Conservation (phyloP, 2,329 filamentous ascomycete genomes). For the Cercospora beticola region DNA sequence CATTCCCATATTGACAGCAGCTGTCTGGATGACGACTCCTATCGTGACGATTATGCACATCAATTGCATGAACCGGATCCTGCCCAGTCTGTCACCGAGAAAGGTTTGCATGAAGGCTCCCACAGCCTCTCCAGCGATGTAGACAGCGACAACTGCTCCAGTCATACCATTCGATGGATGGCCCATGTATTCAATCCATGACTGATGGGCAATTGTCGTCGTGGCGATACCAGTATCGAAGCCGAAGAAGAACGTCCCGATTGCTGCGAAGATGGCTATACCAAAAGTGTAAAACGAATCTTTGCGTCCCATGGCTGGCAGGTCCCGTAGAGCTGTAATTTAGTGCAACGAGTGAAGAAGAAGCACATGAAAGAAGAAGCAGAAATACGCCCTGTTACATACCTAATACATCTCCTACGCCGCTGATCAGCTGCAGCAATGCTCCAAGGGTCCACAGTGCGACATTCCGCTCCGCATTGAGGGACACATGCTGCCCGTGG, state of each 20-base stretch:
- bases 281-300: slow-evolving; percentile 49
- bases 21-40: slow-evolving; percentile 55
- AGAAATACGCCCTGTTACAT: background rate
- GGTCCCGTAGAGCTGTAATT: background rate
- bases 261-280: slow-evolving; percentile 57
- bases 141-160: slow-evolving; percentile 58
- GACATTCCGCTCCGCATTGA: slow-evolving; percentile 10
- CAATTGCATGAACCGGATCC: slow-evolving; percentile 39
- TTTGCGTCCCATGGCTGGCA: slow-evolving; percentile 10
- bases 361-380: background rate
- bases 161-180: slow-evolving; percentile 56
- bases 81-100: slow-evolving; percentile 52
- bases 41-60: slow-evolving; percentile 57
- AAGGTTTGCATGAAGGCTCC: slow-evolving; percentile 54
- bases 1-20: slow-evolving; percentile 48
- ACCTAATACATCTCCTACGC: background rate
- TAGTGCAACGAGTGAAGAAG: background rate
- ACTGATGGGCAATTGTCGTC: slow-evolving; percentile 60
- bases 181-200: slow-evolving; percentile 60
- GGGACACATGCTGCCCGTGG: slow-evolving; percentile 9
- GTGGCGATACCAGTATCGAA: slow-evolving; percentile 63
- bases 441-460: background rate
- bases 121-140: slow-evolving; percentile 58
- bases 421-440: background rate
- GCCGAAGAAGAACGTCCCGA: slow-evolving; percentile 60